Evolutionary conservation across 768 basidiomycete species (phyloP), one percentile per base, ranked within the genome.

Genomic region (Lentinula aciculospora): DNA sequence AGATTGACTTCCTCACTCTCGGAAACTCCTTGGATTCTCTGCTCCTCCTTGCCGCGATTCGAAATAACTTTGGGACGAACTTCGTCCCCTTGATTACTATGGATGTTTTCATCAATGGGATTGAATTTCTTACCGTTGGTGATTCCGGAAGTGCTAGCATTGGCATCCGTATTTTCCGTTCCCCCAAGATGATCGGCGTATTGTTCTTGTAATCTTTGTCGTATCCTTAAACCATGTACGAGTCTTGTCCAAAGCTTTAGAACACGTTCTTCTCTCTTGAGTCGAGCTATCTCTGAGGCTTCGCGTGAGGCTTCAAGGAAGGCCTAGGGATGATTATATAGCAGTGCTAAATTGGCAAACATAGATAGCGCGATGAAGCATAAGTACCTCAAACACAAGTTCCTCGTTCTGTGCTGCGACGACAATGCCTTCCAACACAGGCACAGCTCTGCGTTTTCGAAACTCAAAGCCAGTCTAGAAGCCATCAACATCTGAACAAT

Each of bases 381-480:
- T 68, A n/a, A n/a, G n/a, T n/a, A 89, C 95, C 75, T 96, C 91
- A 27, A 94, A 70, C 15, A 98, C 66, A 3, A 78, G 68, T 1
- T 76, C 73, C 67, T 93, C 89, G 62, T 92, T 83, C 69, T 95
- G 94, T 37, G 77, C 77, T 15, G 95, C 92, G 27, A 93, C 78
- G 27, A 98, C 94, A 2, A 99, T 79, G 10, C 96, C 96, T 54
- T 86, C 82, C 31, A 96, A 74, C 58, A 92, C 76, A 3, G 96
- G 96, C 58, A 83, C 83, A 0, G 97, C 96, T 51, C 88, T 81
- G 31, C 91, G 86, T 69, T 95, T 94, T 67, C 86, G 92, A 75
- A 98, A 99, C 70, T 98, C 96, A 69, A 98, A 99, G 13, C 94
- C 90, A 58, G 86, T 93, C 95, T 98, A 53, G 61, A 56, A 34